These are phyloP conservation scores for Monosporozyma yasuniensis DNA, from an alignment of 805 yeast genomes.

Conservation along the genomic window DNA sequence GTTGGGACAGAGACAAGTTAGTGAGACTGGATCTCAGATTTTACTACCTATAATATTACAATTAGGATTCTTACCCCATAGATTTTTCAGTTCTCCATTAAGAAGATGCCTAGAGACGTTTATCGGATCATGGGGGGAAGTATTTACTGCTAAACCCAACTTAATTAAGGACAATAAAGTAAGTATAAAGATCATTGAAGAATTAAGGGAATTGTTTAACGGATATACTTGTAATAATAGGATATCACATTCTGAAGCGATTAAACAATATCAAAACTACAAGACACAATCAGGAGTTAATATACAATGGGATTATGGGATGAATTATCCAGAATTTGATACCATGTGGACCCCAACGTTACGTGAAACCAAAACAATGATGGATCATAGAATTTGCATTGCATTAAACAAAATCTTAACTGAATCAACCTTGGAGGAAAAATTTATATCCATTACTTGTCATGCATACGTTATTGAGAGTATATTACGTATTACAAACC, in stretches of 20 bases:
- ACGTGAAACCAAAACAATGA: conserved; percentile 43
- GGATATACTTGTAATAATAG: conserved; percentile 53
- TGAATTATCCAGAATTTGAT: conserved; percentile 45
- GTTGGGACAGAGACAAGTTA: conserved; percentile 50
- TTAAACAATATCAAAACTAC: conserved; percentile 15
- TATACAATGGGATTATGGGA: conserved; percentile 34
- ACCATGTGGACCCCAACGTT: conserved; percentile 35
- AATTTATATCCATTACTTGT: conserved; percentile 43
- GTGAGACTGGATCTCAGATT: conserved; percentile 30
- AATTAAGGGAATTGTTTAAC: conserved; percentile 54
- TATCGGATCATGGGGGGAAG: conserved; percentile 47
- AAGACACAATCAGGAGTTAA: conserved; percentile 27
- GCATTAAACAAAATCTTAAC: conserved; percentile 38
- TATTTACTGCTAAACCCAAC: conserved; percentile 24
- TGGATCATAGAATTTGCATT: conserved; percentile 35
- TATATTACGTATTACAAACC: conserved; percentile 41
- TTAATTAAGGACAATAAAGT: conserved; percentile 13
- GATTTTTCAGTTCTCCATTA: conserved; percentile 53
- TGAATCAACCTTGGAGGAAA: conserved; percentile 17
- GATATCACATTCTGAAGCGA: conserved; percentile 16
- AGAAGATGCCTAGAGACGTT: conserved; percentile 53
- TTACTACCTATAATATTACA: conserved; percentile 18
- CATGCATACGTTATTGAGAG: conserved; percentile 55
- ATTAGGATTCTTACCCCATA: conserved; percentile 48
- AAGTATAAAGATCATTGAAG: conserved; percentile 28